A percentile compares a stretch with the other conserved stretches of the same genome.
phyloP scores from a whole-genome alignment of 768 basidiomycete genomes.

The Phaffia australis region DNA sequence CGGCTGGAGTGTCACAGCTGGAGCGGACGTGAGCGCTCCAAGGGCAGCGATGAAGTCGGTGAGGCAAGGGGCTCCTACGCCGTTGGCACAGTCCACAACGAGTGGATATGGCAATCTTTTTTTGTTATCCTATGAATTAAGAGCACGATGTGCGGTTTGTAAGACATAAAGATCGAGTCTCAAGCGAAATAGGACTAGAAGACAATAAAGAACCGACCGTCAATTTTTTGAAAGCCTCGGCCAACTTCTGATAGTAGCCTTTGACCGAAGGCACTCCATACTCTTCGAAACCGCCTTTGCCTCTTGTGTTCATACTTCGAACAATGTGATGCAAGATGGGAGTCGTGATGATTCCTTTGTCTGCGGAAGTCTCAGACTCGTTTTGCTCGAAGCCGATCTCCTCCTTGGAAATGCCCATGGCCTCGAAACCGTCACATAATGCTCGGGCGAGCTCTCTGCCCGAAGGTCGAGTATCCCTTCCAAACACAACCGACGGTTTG shows the following conservation, averaged over 20 bases:
- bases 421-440: constrained; percentile 69
- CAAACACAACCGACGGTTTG: constrained; percentile 77
- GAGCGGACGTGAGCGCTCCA: background rate
- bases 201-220: constrained; percentile 49
- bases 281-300: constrained; percentile 57
- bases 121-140: constrained; percentile 31
- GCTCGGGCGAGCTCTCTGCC: constrained; percentile 64
- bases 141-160: background rate
- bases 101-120: constrained; percentile 47
- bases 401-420: constrained; percentile 46
- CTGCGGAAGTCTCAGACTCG: constrained; percentile 34
- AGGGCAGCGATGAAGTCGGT: constrained; percentile 30
- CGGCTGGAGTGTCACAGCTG: constrained; percentile 50
- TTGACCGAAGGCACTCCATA: constrained; percentile 71
- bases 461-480: constrained; percentile 83
- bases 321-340: constrained; percentile 94
- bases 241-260: constrained; percentile 75
- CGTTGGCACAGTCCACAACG: constrained; percentile 96
- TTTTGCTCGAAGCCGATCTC: constrained; percentile 39
- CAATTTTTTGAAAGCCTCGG: constrained; percentile 69
- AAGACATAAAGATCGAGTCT: constrained; percentile 49
- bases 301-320: constrained; percentile 68
- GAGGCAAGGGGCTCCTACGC: constrained; percentile 73
- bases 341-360: constrained; percentile 81
- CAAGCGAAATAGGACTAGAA: background rate